Evolutionary conservation across 202 grass and related monocot species (phyloP).

Genomic region (Cymbopogon flexuosus): DNA sequence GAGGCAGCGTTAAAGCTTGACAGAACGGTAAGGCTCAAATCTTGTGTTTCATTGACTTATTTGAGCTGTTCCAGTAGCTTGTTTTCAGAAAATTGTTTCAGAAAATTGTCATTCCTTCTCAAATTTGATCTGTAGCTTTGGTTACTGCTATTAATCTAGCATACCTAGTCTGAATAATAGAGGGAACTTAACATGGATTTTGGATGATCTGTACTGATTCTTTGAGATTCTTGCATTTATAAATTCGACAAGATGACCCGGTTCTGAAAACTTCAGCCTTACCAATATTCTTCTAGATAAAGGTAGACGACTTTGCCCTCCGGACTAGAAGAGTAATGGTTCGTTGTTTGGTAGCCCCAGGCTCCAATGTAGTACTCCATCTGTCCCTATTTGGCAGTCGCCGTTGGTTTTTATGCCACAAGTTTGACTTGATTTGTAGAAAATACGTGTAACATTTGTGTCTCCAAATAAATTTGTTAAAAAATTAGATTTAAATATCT

Average conservation of each 20-base stretch:
- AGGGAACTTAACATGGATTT: background rate
- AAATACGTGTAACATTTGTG: no score
- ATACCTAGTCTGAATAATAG: background rate
- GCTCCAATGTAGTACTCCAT: background rate
- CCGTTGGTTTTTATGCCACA: no score
- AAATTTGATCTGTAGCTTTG: background rate
- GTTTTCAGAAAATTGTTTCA: background rate
- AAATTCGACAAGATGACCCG: background rate
- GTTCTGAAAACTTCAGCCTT: background rate
- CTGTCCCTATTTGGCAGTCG: no score
- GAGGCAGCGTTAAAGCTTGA: slow-evolving; percentile 42
- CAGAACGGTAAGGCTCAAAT: slow-evolving; percentile 41
- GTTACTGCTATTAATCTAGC: background rate
- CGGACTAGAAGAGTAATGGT: no score
- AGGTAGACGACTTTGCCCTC: background rate
- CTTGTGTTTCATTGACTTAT: background rate
- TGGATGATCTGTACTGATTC: background rate
- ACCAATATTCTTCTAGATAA: background rate
- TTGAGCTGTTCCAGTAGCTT: background rate
- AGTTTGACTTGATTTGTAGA: no score
- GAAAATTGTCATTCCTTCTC: background rate
- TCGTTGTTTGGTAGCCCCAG: background rate
- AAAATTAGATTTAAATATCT: no score
- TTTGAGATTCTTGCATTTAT: background rate
- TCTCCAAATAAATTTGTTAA: no score